Percentiles rank a stretch among this genome's conserved stretches.
Evolutionary conservation across 108 stramenopile genomes (phyloP).

Genomic region (Aurantiochytrium sp.): DNA sequence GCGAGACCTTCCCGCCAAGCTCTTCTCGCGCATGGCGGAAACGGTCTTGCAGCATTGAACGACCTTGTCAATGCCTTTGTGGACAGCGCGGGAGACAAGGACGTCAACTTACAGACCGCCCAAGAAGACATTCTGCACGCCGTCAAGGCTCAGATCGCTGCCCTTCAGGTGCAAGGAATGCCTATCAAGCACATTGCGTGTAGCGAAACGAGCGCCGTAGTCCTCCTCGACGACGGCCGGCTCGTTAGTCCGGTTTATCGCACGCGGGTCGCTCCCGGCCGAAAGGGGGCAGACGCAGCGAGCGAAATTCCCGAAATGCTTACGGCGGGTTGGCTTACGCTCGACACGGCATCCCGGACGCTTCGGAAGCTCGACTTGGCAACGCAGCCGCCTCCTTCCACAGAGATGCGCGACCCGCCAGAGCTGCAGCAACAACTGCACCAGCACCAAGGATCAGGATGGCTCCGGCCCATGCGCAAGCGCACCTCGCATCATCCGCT

Average conservation of each 20-base stretch:
- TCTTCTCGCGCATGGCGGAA: not conserved
- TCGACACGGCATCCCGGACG: not conserved
- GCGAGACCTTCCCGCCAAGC: not conserved
- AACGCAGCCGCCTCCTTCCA: not conserved
- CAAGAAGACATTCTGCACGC: too few relatives aligned
- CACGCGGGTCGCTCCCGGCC: not conserved
- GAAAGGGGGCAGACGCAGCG: not conserved
- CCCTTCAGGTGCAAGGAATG: not conserved
- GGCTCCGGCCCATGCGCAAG: too few relatives aligned
- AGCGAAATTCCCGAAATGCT: too few relatives aligned
- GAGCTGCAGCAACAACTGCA: not conserved
- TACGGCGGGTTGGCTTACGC: not conserved
- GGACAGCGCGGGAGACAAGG: too few relatives aligned
- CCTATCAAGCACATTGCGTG: not conserved
- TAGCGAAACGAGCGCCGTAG: not conserved
- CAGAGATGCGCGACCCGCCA: not conserved
- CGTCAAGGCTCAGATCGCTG: not conserved
- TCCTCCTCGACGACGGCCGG: not conserved
- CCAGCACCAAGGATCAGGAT: too few relatives aligned
- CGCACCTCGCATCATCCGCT: too few relatives aligned
- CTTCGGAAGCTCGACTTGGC: not conserved
- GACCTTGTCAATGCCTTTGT: not conserved
- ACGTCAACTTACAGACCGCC: too few relatives aligned
- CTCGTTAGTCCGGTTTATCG: not conserved
- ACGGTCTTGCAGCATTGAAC: not conserved